Evolutionary conservation across 495 filamentous ascomycete species (phyloP).

Genomic region (Xeromyces bisporus): DNA sequence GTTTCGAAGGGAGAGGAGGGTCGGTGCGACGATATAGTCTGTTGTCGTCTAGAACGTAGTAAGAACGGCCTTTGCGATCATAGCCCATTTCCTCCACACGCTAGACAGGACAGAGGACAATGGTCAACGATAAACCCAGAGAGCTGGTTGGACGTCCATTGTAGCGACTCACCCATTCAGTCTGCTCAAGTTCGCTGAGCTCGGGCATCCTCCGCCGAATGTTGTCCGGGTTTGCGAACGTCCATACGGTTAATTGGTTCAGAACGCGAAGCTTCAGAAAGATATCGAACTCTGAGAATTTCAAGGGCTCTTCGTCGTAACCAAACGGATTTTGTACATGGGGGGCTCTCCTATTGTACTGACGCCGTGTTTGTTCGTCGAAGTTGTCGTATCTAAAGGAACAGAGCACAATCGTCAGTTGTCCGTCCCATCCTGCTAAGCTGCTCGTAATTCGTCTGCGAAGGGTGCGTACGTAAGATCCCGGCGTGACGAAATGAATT

Average conservation of each 20-base stretch:
- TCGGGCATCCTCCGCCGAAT: slow-evolving; percentile 78
- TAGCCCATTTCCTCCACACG: slow-evolving; percentile 84
- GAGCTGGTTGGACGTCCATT: too few relatives aligned
- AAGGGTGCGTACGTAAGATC: slow-evolving; percentile 80
- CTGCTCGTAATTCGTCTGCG: too few relatives aligned
- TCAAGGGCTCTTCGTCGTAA: slow-evolving; percentile 49
- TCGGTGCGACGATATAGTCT: slow-evolving; percentile 76
- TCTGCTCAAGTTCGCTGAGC: slow-evolving; percentile 63
- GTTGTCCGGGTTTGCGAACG: slow-evolving; percentile 67
- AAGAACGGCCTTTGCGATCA: slow-evolving; percentile 66
- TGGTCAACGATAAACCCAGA: too few relatives aligned
- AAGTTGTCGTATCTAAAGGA: slow-evolving; percentile 60
- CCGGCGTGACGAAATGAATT: slow-evolving; percentile 85
- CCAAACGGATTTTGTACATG: slow-evolving; percentile 69
- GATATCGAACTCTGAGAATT: slow-evolving; percentile 67
- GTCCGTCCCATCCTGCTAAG: too few relatives aligned
- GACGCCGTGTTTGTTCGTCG: slow-evolving; percentile 83
- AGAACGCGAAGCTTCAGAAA: slow-evolving; percentile 78
- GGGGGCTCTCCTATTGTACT: slow-evolving; percentile 73
- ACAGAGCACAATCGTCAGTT: too few relatives aligned
- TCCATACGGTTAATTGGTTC: slow-evolving; percentile 82
- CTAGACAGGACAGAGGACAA: slow-evolving; percentile 27
- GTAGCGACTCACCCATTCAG: slow-evolving; percentile 51
- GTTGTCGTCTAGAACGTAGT: slow-evolving; percentile 89
- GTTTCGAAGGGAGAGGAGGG: slow-evolving; percentile 34